Conservation (phyloP, 768 basidiomycete genomes). For the Suillus decipiens region DNA sequence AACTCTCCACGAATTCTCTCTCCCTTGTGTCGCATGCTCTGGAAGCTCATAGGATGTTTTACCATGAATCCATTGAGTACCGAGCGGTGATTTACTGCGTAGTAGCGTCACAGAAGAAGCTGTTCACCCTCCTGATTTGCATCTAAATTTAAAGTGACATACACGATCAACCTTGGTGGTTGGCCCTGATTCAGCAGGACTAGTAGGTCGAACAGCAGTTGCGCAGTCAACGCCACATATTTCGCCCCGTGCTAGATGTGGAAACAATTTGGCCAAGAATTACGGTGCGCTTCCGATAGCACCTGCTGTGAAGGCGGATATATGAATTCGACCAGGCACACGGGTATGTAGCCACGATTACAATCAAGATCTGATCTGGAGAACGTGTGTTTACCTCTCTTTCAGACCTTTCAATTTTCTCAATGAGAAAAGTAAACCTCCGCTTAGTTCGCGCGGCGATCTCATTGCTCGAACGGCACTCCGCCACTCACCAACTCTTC, state of each 20-base stretch:
- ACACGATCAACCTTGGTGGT: neutral
- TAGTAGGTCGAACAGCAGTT: slow-evolving; percentile 9
- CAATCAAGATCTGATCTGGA: slow-evolving; percentile 37
- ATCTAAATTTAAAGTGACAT: neutral
- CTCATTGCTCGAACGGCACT: slow-evolving; percentile 36
- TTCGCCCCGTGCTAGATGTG: slow-evolving; percentile 13
- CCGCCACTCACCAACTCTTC: slow-evolving; percentile 23
- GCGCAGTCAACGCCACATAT: slow-evolving; percentile 5
- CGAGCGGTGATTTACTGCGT: neutral
- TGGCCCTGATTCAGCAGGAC: slow-evolving; percentile 1
- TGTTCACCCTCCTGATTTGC: neutral
- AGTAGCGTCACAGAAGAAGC: neutral
- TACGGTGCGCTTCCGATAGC: slow-evolving; percentile 22
- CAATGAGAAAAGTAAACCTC: slow-evolving; percentile 36
- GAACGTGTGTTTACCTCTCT: slow-evolving; percentile 30
- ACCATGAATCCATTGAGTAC: neutral
- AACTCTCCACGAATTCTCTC: neutral
- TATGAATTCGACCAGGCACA: slow-evolving; percentile 38
- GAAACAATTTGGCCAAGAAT: slow-evolving; percentile 9
- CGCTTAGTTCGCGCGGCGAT: slow-evolving; percentile 36
- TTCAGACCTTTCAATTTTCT: slow-evolving; percentile 37
- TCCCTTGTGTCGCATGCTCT: neutral
- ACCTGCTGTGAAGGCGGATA: slow-evolving; percentile 35
- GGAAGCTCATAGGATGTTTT: neutral
- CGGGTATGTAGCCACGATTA: slow-evolving; percentile 28